Evolutionary conservation across 164 flowering plant genomes (phyloP), one percentile per base, ranked within the genome.

Genomic region (Liquidambar formosana): DNA sequence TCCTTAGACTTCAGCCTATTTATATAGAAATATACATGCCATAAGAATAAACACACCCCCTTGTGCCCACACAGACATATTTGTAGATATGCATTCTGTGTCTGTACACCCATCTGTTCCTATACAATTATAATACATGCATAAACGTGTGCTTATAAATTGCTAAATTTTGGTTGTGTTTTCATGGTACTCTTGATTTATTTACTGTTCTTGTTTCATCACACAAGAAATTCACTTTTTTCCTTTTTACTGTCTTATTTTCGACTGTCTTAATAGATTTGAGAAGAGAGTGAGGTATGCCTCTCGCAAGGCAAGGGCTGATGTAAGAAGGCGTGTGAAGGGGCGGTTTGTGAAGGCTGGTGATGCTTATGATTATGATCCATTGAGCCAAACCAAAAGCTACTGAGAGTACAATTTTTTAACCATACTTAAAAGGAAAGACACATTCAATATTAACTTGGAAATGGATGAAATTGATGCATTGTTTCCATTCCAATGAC

Each of bases 251-350:
- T n/a, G n/a, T n/a, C 45, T 59, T 8, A 28, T 59, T 19, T 57
- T 10, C 2, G 2, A 57, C 14, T 14, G 21, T 43, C 48, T 14
- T n/a, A 8, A 47, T 41, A 80, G 83, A 73, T 80, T 80, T 60
- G 80, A 80, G 19, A 80, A 80, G 68, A 74, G 67, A 65, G 85
- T 84, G 64, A 80, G 87, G 71, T 84, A 84, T 73, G 85, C 75
- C n/a, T 81, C 87, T n/a, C 85, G 85, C 43, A 84, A 84, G 73
- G 85, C 83, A 33, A 74, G 87, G 76, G 87, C 87, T 19, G 87
- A 84, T 62, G 79, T 80, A 4, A 76, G 87, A 67, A 78, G 68
- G 71, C 87, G 87, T 45, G 87, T 79, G 73, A 84, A 84, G 71
- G 87, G 87, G 11, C 80, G 87, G 1, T 84, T 84, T 70, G 76